These are phyloP conservation scores for Choiromyces venosus DNA, from an alignment of 495 filamentous ascomycete genomes.

Conservation along the genomic window DNA sequence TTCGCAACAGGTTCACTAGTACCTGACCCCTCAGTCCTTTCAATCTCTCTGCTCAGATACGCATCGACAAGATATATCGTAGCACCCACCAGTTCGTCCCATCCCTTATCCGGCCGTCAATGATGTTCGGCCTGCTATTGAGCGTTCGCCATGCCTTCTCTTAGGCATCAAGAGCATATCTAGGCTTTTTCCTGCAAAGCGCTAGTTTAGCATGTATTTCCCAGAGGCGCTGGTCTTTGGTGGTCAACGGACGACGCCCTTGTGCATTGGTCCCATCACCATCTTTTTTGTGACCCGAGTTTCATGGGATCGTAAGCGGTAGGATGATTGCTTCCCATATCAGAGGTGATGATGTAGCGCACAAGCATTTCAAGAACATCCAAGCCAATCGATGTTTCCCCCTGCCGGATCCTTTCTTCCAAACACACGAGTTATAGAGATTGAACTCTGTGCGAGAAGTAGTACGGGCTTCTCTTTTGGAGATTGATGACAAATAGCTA, in stretches of 20 bases:
- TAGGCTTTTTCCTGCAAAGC: slow-evolving; percentile 61
- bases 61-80: slow-evolving; percentile 61
- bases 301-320: slow-evolving; percentile 33
- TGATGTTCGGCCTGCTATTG: slow-evolving; percentile 49
- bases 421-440: too few relatives aligned
- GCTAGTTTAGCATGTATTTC: slow-evolving; percentile 63
- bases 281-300: slow-evolving; percentile 46
- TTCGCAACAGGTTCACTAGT: slow-evolving; percentile 51
- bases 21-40: slow-evolving; percentile 47
- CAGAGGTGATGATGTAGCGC: slow-evolving; percentile 56
- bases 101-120: slow-evolving; percentile 48
- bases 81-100: slow-evolving; percentile 58
- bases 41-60: slow-evolving; percentile 57
- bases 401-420: slow-evolving; percentile 56
- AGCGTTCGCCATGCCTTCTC: slow-evolving; percentile 84
- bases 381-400: slow-evolving; percentile 71
- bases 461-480: too few relatives aligned
- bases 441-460: too few relatives aligned
- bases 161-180: slow-evolving; percentile 67
- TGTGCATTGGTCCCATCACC: slow-evolving; percentile 67
- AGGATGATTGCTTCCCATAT: slow-evolving; percentile 20
- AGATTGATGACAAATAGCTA: too few relatives aligned
- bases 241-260: slow-evolving; percentile 75
- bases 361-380: slow-evolving; percentile 66
- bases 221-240: slow-evolving; percentile 69